These are phyloP conservation scores for Endoconidiophora polonica DNA, from an alignment of 2,329 filamentous ascomycete genomes.

Conservation along the genomic window DNA sequence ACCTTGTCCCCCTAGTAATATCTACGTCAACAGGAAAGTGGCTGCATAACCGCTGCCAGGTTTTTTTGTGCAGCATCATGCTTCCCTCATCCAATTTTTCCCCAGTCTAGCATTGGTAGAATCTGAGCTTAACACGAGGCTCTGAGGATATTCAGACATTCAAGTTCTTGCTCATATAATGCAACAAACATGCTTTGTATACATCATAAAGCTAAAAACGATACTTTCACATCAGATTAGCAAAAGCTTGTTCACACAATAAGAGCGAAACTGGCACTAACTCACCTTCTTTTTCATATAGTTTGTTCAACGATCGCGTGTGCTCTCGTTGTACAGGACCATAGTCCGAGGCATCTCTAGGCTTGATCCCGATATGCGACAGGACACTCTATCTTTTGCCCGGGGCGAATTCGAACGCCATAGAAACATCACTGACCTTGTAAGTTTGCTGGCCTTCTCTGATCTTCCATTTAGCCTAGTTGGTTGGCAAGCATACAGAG, in stretches of 20 bases:
- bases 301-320: constrained; percentile 42
- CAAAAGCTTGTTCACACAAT: too few species aligned
- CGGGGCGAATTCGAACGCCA: constrained; percentile 46
- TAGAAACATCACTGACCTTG: constrained; percentile 37
- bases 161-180: too few species aligned
- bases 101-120: too few species aligned
- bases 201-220: too few species aligned
- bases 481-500: too few species aligned
- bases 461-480: background rate
- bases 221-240: too few species aligned
- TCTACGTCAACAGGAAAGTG: too few species aligned
- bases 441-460: constrained; percentile 20
- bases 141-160: too few species aligned
- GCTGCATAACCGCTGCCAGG: background rate
- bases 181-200: too few species aligned
- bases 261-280: too few species aligned
- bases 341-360: constrained; percentile 37
- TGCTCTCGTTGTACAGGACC: constrained; percentile 39
- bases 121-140: too few species aligned
- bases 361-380: constrained; percentile 36
- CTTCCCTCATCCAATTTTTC: background rate
- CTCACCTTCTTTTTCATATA: constrained; percentile 16
- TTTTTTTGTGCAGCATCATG: constrained; percentile 1
- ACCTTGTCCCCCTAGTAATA: too few species aligned
- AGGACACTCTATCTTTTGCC: constrained; percentile 40